Conservation (phyloP, 2,329 filamentous ascomycete species). For the Botrytis paeoniae region DNA sequence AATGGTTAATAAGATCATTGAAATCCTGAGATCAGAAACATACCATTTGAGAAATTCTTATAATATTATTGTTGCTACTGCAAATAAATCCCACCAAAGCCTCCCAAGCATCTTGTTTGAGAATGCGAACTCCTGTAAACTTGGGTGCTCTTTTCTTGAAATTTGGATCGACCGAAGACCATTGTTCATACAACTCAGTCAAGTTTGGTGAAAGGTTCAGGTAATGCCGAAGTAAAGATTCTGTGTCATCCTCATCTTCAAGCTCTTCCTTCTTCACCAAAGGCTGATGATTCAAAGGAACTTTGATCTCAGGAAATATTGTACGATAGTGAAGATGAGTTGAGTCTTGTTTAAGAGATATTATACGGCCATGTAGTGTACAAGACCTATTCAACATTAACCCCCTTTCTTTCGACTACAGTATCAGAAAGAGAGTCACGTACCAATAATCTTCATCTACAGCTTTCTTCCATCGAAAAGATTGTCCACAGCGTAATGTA, state of each 20-base stretch:
- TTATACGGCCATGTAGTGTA: slow-evolving; percentile 77
- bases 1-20: neutral
- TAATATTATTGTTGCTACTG: slow-evolving; percentile 98
- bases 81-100: slow-evolving; percentile 92
- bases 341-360: slow-evolving; percentile 81
- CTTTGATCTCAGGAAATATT: slow-evolving; percentile 50
- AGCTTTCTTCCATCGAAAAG: slow-evolving; percentile 90
- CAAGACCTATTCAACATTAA: slow-evolving; percentile 59
- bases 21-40: slow-evolving; percentile 15
- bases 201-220: slow-evolving; percentile 82
- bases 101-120: slow-evolving; percentile 96
- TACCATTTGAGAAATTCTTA: slow-evolving; percentile 92
- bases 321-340: slow-evolving; percentile 76
- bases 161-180: slow-evolving; percentile 81
- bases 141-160: slow-evolving; percentile 83
- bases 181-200: slow-evolving; percentile 73
- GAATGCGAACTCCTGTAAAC: slow-evolving; percentile 87
- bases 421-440: slow-evolving; percentile 17
- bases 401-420: slow-evolving; percentile 20
- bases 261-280: slow-evolving; percentile 41
- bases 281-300: slow-evolving; percentile 38
- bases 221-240: slow-evolving; percentile 74
- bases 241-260: slow-evolving; percentile 62
- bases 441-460: slow-evolving; percentile 82
- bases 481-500: slow-evolving; percentile 90